These are phyloP conservation scores for Shiraia sp. DNA, from an alignment of 2,329 filamentous ascomycete species.

Conservation along the genomic window DNA sequence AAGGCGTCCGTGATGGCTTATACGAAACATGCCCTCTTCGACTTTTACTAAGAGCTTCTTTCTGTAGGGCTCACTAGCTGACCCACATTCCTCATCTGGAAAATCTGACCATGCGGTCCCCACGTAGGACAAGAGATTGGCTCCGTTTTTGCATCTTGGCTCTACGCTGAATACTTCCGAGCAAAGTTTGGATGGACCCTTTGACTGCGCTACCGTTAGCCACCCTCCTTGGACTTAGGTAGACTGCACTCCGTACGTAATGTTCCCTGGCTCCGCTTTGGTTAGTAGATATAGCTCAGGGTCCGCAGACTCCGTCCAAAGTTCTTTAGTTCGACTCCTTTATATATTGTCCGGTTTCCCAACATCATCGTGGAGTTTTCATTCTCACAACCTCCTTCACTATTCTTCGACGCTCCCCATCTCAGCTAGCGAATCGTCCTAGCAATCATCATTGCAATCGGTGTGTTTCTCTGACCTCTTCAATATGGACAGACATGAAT, in stretches of 20 bases:
- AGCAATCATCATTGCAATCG: conserved; percentile 5
- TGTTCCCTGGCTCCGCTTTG: conserved; percentile 2
- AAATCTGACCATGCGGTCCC: conserved; percentile 17
- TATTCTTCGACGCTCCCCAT: background rate
- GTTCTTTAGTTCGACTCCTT: background rate
- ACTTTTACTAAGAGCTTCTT: conserved; percentile 11
- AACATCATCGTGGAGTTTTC: too few species aligned
- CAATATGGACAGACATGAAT: conserved; percentile 21
- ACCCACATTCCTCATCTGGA: conserved; percentile 21
- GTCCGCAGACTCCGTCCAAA: background rate
- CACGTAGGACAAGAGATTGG: conserved; percentile 13
- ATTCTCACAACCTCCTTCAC: background rate
- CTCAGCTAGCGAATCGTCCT: background rate
- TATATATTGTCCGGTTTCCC: too few species aligned
- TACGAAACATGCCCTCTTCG: background rate
- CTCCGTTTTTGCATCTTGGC: conserved; percentile 10
- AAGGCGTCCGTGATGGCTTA: background rate
- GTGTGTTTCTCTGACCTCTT: conserved; percentile 12
- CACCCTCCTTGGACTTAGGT: conserved; percentile 7
- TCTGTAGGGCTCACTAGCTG: conserved; percentile 5
- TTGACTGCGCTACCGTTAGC: conserved; percentile 10
- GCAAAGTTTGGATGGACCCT: conserved; percentile 2
- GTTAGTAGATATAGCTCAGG: background rate
- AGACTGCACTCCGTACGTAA: conserved; percentile 16
- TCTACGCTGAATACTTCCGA: conserved; percentile 9